Conservation (phyloP, 345 rosid genomes). For the Populus euphratica region DNA sequence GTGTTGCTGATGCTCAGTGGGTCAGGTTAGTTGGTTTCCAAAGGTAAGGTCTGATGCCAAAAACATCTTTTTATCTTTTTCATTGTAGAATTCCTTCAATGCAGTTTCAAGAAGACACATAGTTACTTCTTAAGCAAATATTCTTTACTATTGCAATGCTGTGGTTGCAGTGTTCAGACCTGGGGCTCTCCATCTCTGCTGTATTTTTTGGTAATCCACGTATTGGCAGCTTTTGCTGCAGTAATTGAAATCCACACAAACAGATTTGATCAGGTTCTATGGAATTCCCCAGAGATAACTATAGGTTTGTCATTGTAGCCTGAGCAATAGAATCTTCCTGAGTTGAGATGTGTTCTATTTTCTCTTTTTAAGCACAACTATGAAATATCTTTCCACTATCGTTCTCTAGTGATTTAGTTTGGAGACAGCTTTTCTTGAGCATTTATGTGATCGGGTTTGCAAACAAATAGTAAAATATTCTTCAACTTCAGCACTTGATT, state of each 20-base stretch:
- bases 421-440: no score
- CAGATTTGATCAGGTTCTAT: conserved; percentile 17
- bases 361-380: not conserved
- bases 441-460: no score
- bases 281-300: conserved; percentile 26
- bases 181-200: conserved; percentile 28
- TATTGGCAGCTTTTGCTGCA: conserved; percentile 31
- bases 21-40: conserved; percentile 41
- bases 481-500: not conserved
- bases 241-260: conserved; percentile 26
- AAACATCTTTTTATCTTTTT: conserved; percentile 1
- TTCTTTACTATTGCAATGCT: not conserved
- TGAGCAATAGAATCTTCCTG: not conserved
- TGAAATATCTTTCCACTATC: not conserved
- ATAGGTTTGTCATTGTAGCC: conserved; percentile 33
- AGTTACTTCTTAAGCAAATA: not conserved
- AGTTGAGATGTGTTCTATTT: not conserved
- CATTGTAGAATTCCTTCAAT: not conserved
- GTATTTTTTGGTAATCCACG: conserved; percentile 34
- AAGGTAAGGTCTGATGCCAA: conserved; percentile 29
- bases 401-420: not conserved
- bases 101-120: not conserved
- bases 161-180: conserved; percentile 37
- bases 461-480: not conserved
- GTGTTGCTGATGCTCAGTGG: conserved; percentile 40